These are phyloP conservation scores for Melampsora americana DNA, from an alignment of 1,284 basidiomycete species.

Conservation along the genomic window DNA sequence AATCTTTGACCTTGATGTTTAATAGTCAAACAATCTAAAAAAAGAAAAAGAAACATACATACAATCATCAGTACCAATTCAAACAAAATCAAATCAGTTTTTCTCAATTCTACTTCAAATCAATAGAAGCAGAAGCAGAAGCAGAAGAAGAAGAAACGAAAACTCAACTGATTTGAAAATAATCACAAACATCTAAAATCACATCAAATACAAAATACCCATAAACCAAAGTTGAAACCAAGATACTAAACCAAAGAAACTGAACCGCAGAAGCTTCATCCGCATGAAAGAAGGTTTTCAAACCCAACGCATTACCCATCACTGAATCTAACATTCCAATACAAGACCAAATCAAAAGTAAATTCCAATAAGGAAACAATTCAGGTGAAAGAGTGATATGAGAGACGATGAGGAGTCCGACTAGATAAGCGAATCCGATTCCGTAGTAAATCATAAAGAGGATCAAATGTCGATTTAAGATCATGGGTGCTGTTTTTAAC, in stretches of 20 bases:
- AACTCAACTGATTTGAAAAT: constrained; percentile 35
- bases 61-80: too few species aligned
- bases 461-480: constrained; percentile 61
- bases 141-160: constrained; percentile 5
- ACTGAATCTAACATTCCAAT: constrained; percentile 68
- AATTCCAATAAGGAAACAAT: constrained; percentile 78
- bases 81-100: not conserved
- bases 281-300: too few species aligned
- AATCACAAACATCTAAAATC: constrained; percentile 43
- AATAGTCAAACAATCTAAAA: constrained; percentile 9
- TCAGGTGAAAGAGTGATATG: constrained; percentile 74
- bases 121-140: too few species aligned
- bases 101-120: not conserved
- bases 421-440: constrained; percentile 60
- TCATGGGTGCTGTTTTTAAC: constrained; percentile 52
- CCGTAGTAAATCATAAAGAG: constrained; percentile 41
- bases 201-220: constrained; percentile 42
- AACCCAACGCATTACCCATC: not conserved
- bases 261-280: not conserved
- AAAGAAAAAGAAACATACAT: too few species aligned
- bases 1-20: not conserved
- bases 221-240: constrained; percentile 26
- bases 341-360: constrained; percentile 76
- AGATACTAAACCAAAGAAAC: constrained; percentile 41
- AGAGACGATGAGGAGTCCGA: constrained; percentile 86